Percentiles rank a stretch among this genome's conserved stretches.
These are phyloP conservation scores for Pulveroboletus sp. DNA, from an alignment of 768 basidiomycete genomes.

Conservation along the genomic window DNA sequence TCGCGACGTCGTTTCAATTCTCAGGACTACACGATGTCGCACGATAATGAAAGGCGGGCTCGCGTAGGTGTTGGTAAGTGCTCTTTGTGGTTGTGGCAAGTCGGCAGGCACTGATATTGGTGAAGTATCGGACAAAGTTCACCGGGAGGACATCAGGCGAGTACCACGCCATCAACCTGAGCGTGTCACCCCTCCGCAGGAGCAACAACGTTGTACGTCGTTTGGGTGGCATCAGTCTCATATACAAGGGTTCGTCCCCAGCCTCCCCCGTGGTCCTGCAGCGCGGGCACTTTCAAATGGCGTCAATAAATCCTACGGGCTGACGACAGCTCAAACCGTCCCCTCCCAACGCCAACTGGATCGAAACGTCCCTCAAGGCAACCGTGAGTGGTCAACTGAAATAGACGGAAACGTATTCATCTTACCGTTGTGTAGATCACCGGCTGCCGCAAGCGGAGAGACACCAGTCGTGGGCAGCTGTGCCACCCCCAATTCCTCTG, in stretches of 20 bases:
- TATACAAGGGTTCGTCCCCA: background rate
- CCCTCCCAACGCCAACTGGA: background rate
- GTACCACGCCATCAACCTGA: background rate
- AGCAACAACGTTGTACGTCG: background rate
- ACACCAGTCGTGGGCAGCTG: background rate
- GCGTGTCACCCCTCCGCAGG: background rate
- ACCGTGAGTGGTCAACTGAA: conserved; percentile 4
- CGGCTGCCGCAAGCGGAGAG: background rate
- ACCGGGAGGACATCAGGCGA: background rate
- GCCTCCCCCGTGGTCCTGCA: background rate
- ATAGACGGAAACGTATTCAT: background rate
- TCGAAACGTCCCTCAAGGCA: background rate
- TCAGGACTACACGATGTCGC: background rate
- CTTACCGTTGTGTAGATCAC: conserved; percentile 3
- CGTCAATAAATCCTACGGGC: background rate
- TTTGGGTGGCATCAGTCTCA: background rate
- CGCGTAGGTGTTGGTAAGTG: conserved; percentile 7
- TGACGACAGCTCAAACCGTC: background rate
- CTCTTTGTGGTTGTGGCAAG: background rate
- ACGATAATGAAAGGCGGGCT: background rate
- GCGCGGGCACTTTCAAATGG: background rate
- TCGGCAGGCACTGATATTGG: background rate
- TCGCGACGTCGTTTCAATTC: conserved; percentile 1
- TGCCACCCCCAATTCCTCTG: conserved; percentile 1
- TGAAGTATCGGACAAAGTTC: conserved; percentile 2